Conservation (phyloP, 2,329 filamentous ascomycete genomes). For the Emergomyces pasteurianus region DNA sequence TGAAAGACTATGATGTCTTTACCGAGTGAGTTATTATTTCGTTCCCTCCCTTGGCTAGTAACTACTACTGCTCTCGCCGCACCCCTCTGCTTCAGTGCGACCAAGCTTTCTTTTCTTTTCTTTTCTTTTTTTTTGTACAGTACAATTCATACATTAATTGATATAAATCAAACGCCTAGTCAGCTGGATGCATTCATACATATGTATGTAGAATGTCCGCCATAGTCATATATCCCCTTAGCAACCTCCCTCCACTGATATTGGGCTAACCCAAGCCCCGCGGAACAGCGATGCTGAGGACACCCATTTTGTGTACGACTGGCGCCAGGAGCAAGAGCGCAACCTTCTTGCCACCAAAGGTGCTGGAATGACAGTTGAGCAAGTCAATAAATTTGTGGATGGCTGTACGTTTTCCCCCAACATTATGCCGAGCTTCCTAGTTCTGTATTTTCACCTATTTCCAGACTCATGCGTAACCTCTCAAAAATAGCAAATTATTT, state of each 20-base stretch:
- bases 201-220: conserved; percentile 35
- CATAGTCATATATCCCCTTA: neutral
- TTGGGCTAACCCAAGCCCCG: neutral
- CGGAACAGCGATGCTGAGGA: conserved; percentile 54
- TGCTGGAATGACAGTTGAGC: conserved; percentile 68
- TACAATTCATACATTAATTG: neutral
- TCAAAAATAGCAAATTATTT: neutral
- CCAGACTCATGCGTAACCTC: neutral
- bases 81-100: neutral
- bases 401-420: conserved; percentile 37
- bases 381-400: conserved; percentile 65
- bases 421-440: neutral
- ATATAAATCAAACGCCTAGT: conserved; percentile 15
- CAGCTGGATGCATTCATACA: conserved; percentile 53
- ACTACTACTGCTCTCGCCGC: no score
- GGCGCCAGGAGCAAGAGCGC: conserved; percentile 72
- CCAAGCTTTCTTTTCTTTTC: neutral
- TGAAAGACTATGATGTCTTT: conserved; percentile 47
- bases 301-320: conserved; percentile 64
- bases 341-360: conserved; percentile 55
- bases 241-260: neutral
- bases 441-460: neutral
- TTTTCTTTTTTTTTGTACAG: no score
- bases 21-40: conserved; percentile 34
- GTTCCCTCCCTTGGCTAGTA: no score